Conservation (phyloP, 2,329 filamentous ascomycete species). For the Aureobasidium sp. region DNA sequence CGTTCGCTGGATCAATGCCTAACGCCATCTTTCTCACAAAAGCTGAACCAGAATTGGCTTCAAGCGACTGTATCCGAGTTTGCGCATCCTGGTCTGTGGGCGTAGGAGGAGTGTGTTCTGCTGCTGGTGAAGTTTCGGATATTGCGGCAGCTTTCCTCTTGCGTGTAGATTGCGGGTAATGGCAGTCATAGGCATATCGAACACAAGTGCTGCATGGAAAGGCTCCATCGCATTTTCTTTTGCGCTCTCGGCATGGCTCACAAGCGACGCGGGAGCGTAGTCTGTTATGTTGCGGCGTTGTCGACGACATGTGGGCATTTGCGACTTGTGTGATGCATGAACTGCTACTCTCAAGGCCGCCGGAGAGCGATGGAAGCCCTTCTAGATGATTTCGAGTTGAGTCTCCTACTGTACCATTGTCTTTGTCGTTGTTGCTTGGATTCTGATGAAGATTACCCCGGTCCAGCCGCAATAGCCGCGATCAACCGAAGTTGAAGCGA, state of each 20-base stretch:
- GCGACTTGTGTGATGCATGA: no score
- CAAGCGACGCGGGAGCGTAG: constrained; percentile 19
- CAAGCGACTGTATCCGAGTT: constrained; percentile 33
- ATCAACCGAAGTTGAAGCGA: background rate
- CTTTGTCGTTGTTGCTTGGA: background rate
- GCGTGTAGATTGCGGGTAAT: constrained; percentile 34
- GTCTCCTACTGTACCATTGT: background rate
- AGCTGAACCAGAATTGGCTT: constrained; percentile 50
- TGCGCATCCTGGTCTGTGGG: constrained; percentile 6
- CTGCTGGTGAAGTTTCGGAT: constrained; percentile 10
- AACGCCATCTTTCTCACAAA: constrained; percentile 47
- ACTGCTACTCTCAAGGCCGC: no score
- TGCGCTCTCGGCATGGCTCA: constrained; percentile 45
- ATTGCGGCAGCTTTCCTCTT: constrained; percentile 20
- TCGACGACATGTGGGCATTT: background rate
- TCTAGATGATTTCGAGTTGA: background rate
- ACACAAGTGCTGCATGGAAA: constrained; percentile 46
- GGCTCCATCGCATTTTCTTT: constrained; percentile 47
- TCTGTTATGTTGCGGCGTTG: background rate
- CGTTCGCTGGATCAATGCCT: constrained; percentile 44
- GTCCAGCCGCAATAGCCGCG: background rate
- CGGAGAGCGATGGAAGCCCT: background rate
- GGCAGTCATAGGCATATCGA: constrained; percentile 46
- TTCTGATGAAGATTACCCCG: background rate
- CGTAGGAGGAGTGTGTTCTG: background rate